A percentile compares a stretch with the other conserved stretches of the same genome.
phyloP scores from a whole-genome alignment of 495 filamentous ascomycete genomes.

The Xylaria curta region DNA sequence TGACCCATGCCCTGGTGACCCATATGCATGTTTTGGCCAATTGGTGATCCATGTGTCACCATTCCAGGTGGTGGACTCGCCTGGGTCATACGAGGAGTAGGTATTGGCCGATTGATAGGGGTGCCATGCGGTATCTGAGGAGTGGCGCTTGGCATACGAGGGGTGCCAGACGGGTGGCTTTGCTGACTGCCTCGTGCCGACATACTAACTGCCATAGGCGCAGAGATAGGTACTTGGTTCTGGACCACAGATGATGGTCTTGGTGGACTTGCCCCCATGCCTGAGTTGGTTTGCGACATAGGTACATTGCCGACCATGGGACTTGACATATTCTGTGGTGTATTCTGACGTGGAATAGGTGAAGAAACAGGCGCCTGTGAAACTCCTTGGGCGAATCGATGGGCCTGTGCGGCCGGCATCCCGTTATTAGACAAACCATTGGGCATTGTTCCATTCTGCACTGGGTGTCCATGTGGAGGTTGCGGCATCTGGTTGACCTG shows the following conservation, averaged over 20 bases:
- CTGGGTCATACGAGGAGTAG: conserved; percentile 74
- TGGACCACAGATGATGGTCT: conserved; percentile 79
- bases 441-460: conserved; percentile 50
- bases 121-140: conserved; percentile 79
- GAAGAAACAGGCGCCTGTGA: conserved; percentile 78
- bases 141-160: conserved; percentile 78
- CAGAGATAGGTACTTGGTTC: conserved; percentile 67
- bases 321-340: conserved; percentile 78
- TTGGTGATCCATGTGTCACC: conserved; percentile 65
- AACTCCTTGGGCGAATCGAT: conserved; percentile 62
- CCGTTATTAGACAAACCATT: conserved; percentile 48
- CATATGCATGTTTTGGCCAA: conserved; percentile 61
- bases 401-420: conserved; percentile 51
- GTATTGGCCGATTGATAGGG: conserved; percentile 69
- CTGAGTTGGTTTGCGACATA: conserved; percentile 81
- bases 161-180: conserved; percentile 76
- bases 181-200: conserved; percentile 80
- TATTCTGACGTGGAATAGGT: conserved; percentile 78
- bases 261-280: conserved; percentile 77
- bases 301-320: conserved; percentile 74
- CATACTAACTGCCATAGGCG: conserved; percentile 73
- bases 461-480: conserved; percentile 49
- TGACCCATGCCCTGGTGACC: conserved; percentile 57
- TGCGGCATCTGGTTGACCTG: conserved; percentile 37
- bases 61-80: conserved; percentile 68